A percentile compares a stretch with the other conserved stretches of the same genome.
These are phyloP conservation scores for Suhomyces bokatorum DNA, from an alignment of 1,139 yeast genomes.

Conservation along the genomic window DNA sequence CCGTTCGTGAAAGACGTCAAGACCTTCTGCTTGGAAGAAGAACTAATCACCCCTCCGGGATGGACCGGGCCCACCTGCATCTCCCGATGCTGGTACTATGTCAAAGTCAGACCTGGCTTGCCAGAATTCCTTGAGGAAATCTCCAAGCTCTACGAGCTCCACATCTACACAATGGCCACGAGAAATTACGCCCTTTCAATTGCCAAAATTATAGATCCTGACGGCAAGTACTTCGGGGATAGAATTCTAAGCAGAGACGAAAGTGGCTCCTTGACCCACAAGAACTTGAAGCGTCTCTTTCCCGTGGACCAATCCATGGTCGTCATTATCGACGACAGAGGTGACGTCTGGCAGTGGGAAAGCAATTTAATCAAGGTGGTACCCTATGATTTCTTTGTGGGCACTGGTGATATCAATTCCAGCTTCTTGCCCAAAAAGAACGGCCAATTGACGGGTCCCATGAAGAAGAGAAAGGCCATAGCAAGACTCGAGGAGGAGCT, in stretches of 20 bases:
- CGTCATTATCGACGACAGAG: constrained; percentile 93
- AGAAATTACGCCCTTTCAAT: constrained; percentile 88
- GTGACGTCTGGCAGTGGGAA: constrained; percentile 99
- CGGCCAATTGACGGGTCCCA: constrained; percentile 69
- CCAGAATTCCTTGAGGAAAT: constrained; percentile 66
- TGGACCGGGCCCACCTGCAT: constrained; percentile 59
- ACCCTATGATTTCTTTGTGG: constrained; percentile 94
- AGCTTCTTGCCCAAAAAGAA: constrained; percentile 83
- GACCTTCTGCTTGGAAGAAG: constrained; percentile 77
- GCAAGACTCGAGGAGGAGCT: constrained; percentile 47
- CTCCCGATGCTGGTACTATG: constrained; percentile 82
- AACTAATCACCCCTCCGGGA: constrained; percentile 58
- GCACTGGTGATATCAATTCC: constrained; percentile 96
- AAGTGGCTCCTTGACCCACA: constrained; percentile 88
- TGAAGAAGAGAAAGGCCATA: constrained; percentile 58
- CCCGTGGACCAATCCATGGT: constrained; percentile 98
- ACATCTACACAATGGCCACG: constrained; percentile 99
- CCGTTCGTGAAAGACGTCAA: constrained; percentile 80
- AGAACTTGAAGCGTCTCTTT: constrained; percentile 81
- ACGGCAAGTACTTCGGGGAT: constrained; percentile 83
- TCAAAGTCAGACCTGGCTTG: constrained; percentile 88
- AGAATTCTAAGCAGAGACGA: constrained; percentile 92
- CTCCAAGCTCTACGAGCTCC: constrained; percentile 76
- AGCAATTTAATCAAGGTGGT: constrained; percentile 86
- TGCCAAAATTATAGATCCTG: constrained; percentile 90